Percentiles rank a stretch among this genome's conserved stretches.
These are phyloP conservation scores for Boechera stricta DNA, from an alignment of 345 rosid genomes.

Conservation along the genomic window DNA sequence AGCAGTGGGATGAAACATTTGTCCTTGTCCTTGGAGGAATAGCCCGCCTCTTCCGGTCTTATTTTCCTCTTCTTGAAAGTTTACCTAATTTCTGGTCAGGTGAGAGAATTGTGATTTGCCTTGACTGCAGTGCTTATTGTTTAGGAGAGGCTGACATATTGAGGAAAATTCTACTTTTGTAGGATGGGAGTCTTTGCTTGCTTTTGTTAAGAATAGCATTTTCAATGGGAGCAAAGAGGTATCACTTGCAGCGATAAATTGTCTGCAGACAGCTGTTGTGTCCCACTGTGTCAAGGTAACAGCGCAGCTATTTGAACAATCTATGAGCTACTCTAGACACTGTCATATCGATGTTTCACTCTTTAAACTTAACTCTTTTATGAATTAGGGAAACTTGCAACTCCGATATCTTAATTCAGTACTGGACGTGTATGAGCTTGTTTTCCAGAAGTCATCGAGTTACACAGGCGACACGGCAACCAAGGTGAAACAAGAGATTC, in stretches of 20 bases:
- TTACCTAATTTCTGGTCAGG: slow-evolving; percentile 91
- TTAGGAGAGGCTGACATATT: slow-evolving; percentile 8
- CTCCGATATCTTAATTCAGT: slow-evolving; percentile 80
- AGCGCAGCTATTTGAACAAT: slow-evolving; percentile 19
- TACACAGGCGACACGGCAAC: slow-evolving; percentile 58
- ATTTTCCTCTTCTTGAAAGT: slow-evolving; percentile 83
- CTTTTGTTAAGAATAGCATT: slow-evolving; percentile 73
- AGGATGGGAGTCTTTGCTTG: slow-evolving; percentile 96
- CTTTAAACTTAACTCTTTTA: slow-evolving; percentile 2
- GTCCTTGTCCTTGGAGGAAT: slow-evolving; percentile 94
- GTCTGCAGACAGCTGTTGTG: slow-evolving; percentile 82
- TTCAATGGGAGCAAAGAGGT: slow-evolving; percentile 93
- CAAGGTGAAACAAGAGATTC: slow-evolving; percentile 93
- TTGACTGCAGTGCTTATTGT: slow-evolving; percentile 16
- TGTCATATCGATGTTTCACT: slow-evolving; percentile 15
- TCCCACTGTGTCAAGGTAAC: slow-evolving; percentile 84
- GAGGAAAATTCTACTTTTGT: slow-evolving; percentile 39
- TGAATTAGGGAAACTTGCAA: slow-evolving; percentile 53
- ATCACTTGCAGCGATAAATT: slow-evolving; percentile 86
- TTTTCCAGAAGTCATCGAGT: slow-evolving; percentile 73
- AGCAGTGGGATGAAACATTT: slow-evolving; percentile 99
- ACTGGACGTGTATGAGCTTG: slow-evolving; percentile 79
- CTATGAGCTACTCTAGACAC: slow-evolving; percentile 3
- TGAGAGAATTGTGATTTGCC: slow-evolving; percentile 41
- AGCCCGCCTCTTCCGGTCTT: slow-evolving; percentile 90